Evolutionary conservation across 176 grass and related monocot genomes (phyloP).

Genomic region (Aegilops umbellulata): DNA sequence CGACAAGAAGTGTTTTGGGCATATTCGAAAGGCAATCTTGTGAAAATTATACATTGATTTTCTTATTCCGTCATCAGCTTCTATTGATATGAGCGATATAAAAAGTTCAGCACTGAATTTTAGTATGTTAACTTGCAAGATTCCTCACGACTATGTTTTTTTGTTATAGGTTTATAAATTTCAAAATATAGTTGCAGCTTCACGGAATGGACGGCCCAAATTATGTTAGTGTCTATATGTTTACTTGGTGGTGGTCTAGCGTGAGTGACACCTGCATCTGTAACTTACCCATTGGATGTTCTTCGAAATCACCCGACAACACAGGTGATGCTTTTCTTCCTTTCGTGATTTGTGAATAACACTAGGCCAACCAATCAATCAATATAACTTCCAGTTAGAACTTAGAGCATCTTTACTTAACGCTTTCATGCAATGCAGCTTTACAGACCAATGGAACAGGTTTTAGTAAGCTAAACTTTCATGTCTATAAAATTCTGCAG

Average conservation of each 20-base stretch:
- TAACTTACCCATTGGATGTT: conserved; percentile 83
- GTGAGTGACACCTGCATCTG: conserved; percentile 79
- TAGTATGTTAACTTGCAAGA: background rate
- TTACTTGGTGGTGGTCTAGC: conserved; percentile 80
- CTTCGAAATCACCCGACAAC: conserved; percentile 79
- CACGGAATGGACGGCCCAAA: conserved; percentile 2
- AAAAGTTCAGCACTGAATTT: conserved; percentile 40
- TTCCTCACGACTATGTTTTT: background rate
- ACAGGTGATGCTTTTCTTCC: conserved; percentile 48
- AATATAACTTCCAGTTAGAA: background rate
- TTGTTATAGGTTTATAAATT: conserved; percentile 4
- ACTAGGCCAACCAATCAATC: background rate
- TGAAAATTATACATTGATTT: conserved; percentile 77
- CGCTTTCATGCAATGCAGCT: background rate
- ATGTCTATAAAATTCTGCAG: conserved; percentile 14
- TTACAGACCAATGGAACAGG: background rate
- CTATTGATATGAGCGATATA: conserved; percentile 86
- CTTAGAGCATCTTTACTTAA: background rate
- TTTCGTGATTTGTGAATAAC: background rate
- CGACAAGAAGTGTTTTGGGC: conserved; percentile 79
- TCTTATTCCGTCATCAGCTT: conserved; percentile 92
- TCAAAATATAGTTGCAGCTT: conserved; percentile 41
- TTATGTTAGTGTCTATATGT: conserved; percentile 43
- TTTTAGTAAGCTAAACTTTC: too few species aligned
- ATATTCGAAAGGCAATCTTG: conserved; percentile 94